These are phyloP conservation scores for Ophiostoma novo-ulmi DNA, from an alignment of 2,329 filamentous ascomycete species.

Conservation along the genomic window DNA sequence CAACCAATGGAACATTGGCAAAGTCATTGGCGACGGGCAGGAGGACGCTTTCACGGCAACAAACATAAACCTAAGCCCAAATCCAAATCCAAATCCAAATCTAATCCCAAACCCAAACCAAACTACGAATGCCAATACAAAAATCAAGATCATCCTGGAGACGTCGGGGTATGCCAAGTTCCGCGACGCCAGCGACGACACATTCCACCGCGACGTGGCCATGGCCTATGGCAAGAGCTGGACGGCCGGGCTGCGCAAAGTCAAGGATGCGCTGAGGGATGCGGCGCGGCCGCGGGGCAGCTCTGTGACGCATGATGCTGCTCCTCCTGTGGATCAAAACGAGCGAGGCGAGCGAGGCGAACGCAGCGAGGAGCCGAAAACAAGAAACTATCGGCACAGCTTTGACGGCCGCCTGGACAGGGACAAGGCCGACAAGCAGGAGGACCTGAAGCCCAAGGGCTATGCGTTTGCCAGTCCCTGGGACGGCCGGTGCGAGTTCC, in stretches of 20 bases:
- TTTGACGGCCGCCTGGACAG: background rate
- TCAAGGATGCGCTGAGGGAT: conserved; percentile 42
- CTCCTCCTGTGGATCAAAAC: conserved; percentile 25
- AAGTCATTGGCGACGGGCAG: conserved; percentile 39
- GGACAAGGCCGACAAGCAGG: conserved; percentile 26
- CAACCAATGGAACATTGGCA: conserved; percentile 71
- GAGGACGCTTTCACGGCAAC: background rate
- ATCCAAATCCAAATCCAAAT: conserved; percentile 18
- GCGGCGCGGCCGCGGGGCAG: conserved; percentile 13
- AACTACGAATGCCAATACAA: background rate
- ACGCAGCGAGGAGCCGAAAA: background rate
- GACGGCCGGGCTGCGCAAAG: conserved; percentile 45
- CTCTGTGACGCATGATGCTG: conserved; percentile 27
- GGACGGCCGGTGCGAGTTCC: conserved; percentile 82
- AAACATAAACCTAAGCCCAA: too few relatives aligned
- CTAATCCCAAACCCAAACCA: conserved; percentile 12
- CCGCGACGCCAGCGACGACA: conserved; percentile 32
- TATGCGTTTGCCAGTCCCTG: conserved; percentile 83
- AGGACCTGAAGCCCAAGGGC: conserved; percentile 50
- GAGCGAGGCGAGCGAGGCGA: background rate
- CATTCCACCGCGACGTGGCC: conserved; percentile 50
- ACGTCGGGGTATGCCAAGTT: conserved; percentile 56
- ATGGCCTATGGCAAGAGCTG: conserved; percentile 54
- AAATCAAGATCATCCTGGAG: conserved; percentile 47
- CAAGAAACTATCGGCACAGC: conserved; percentile 35